Evolutionary conservation across 176 grass and related monocot species (phyloP), one percentile per base, ranked within the genome.

Genomic region (Zizania latifolia): DNA sequence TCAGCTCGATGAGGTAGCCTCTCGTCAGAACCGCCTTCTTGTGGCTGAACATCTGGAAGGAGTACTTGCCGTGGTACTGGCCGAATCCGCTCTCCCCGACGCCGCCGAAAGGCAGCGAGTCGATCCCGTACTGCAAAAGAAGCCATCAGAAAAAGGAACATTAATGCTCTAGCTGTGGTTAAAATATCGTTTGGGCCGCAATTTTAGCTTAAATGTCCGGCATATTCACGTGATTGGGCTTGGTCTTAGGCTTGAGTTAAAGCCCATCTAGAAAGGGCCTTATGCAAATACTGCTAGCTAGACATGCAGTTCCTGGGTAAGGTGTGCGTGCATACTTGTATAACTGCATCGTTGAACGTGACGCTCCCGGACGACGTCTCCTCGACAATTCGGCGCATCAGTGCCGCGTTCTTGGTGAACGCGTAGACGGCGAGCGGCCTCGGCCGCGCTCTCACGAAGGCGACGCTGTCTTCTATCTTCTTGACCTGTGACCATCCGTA

Each of bases 41-140:
- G 67, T 99, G 91, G 64, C 89, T 92, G 92, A 99, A 99, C 79
- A 94, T 74, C 38, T 94, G 86, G 72, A 94, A 94, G 9, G 95
- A 94, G 84, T 86, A 86, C 91, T 88, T 94, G 76, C 92, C 95
- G 62, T 99, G 95, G 63, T 99, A 99, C 63, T 88, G 84, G 36
- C 95, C 92, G 30, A 92, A 92, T 2, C 95, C 95, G 82, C 95
- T 99, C 58, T 78, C 62, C 0, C 95, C 95, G 23, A 92, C 83
- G 72, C 95, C 95, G 10, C 91, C 95, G 77, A 99, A 99, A 27
- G 95, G 95, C 22, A 94, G 62, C 41, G 72, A 39, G 33, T 99
- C 96, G 3, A 85, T n/a, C 9, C 78, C 43, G 26, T 86, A 92
- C 96, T 99, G 64, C 64, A 63, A 62, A 29, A 53, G 4, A 69